Percentiles rank a stretch among this genome's conserved stretches.
Conservation (phyloP, 208 protist species). For the Crithidia fasciculata region DNA sequence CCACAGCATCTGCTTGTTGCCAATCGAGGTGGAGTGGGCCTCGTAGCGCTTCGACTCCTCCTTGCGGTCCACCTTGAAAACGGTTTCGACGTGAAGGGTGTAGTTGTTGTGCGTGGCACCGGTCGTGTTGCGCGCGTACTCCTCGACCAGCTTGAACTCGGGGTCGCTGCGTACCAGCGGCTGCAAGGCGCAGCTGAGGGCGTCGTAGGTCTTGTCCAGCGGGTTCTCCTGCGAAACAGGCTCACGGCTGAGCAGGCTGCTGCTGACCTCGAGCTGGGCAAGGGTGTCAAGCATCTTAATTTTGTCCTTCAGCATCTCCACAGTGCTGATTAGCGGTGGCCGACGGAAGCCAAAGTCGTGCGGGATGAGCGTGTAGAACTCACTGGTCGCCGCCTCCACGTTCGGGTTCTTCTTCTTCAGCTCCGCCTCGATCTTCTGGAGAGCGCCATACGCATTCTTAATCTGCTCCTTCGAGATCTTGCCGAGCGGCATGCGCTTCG, state of each 20-base stretch:
- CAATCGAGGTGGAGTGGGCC: conserved; percentile 24
- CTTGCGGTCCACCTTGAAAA: conserved; percentile 74
- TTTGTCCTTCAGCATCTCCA: conserved; percentile 68
- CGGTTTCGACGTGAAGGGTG: conserved; percentile 56
- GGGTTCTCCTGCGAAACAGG: conserved; percentile 43
- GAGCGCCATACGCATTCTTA: conserved; percentile 47
- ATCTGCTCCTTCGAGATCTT: conserved; percentile 86
- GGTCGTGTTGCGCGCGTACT: conserved; percentile 80
- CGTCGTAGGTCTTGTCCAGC: conserved; percentile 65
- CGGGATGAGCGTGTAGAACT: conserved; percentile 87
- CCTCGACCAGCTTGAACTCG: conserved; percentile 59
- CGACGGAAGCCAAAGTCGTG: conserved; percentile 74
- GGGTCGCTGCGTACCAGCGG: conserved; percentile 30
- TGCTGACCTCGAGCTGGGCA: conserved; percentile 80
- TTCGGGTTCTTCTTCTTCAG: conserved; percentile 54
- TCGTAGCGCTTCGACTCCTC: conserved; percentile 63
- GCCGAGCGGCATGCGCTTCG: conserved; percentile 78
- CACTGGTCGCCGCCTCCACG: conserved; percentile 47
- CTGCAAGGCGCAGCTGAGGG: conserved; percentile 51
- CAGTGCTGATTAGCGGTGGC: conserved; percentile 63
- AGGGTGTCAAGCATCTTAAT: conserved; percentile 84
- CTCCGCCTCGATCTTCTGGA: conserved; percentile 66
- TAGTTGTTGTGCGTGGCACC: conserved; percentile 68
- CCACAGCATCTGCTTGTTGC: conserved; percentile 87
- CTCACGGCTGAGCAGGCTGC: conserved; percentile 49